Evolutionary conservation across 176 grass and related monocot species (phyloP).

Genomic region (Bolboschoenus planiculmis): DNA sequence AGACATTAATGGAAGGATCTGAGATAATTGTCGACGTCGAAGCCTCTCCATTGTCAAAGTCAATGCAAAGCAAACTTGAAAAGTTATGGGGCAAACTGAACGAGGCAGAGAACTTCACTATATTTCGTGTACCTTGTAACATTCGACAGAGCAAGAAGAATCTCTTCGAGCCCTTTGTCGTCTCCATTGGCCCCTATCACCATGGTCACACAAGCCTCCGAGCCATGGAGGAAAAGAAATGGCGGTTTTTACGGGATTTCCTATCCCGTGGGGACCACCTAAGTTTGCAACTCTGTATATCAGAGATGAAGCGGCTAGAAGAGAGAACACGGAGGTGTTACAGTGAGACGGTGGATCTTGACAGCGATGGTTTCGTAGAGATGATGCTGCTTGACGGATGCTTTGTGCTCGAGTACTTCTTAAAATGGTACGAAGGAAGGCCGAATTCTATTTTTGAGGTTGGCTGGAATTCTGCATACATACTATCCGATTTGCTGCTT

Average conservation of each 20-base stretch:
- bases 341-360: neutral
- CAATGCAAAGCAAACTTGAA: neutral
- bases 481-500: neutral
- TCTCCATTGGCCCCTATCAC: slow-evolving; percentile 20
- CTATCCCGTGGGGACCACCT: neutral
- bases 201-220: neutral
- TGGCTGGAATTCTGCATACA: neutral
- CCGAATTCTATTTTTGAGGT: neutral
- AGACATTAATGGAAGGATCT: neutral
- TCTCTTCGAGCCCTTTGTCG: slow-evolving; percentile 9
- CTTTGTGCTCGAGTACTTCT: slow-evolving; percentile 23
- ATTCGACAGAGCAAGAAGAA: neutral
- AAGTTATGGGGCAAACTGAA: neutral
- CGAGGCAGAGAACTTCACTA: slow-evolving; percentile 3
- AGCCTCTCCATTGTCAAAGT: neutral
- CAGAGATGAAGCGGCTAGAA: slow-evolving; percentile 14
- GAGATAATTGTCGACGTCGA: neutral
- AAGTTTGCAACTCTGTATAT: slow-evolving; percentile 1
- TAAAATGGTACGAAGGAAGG: neutral
- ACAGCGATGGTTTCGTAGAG: slow-evolving; percentile 8
- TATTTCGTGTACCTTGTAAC: neutral
- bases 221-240: slow-evolving; percentile 22
- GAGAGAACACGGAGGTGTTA: slow-evolving; percentile 7
- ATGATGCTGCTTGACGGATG: slow-evolving; percentile 29
- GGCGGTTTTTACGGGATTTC: slow-evolving; percentile 1